A percentile compares a stretch with the other conserved stretches of the same genome.
Conservation (phyloP, 106 monocot species). For the Ottelia alismoides region DNA sequence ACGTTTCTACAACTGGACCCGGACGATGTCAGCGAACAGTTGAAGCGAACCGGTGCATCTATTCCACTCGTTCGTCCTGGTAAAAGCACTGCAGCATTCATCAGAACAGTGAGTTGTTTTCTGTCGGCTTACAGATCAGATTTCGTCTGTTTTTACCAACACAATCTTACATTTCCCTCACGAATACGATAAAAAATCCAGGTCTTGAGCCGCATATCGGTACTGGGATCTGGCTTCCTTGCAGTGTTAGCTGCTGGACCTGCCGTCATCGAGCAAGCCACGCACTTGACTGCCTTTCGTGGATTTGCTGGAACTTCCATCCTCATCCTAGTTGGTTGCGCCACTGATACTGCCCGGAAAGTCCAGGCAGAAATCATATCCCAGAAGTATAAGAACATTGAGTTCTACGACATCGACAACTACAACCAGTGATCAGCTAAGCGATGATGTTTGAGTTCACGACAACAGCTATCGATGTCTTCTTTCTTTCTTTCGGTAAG, state of each 20-base stretch:
- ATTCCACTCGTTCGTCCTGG: conserved; percentile 94
- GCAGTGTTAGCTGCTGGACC: conserved; percentile 95
- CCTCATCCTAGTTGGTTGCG: conserved; percentile 95
- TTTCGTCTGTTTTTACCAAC: not conserved
- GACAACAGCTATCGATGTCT: no score
- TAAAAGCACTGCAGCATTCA: conserved; percentile 85
- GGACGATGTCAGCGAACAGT: conserved; percentile 95
- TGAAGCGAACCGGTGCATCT: conserved; percentile 98
- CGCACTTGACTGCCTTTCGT: conserved; percentile 86
- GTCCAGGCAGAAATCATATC: conserved; percentile 97
- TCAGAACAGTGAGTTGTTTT: conserved; percentile 66
- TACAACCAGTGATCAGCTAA: conserved; percentile 28
- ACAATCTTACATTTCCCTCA: no score
- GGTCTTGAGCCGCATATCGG: conserved; percentile 90
- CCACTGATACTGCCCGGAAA: conserved; percentile 94
- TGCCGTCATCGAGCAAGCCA: conserved; percentile 70
- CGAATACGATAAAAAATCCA: no score
- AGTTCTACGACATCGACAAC: conserved; percentile 69
- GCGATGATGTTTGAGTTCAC: no score
- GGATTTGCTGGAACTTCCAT: conserved; percentile 95
- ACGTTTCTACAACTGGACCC: conserved; percentile 99
- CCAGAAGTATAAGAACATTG: conserved; percentile 96
- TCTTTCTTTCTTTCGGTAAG: no score
- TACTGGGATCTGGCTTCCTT: conserved; percentile 87
- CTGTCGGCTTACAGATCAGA: not conserved